Percentiles rank a stretch among this genome's conserved stretches.
phyloP scores from a whole-genome alignment of 306 rosid genomes.

The Adenanthera pavonina region DNA sequence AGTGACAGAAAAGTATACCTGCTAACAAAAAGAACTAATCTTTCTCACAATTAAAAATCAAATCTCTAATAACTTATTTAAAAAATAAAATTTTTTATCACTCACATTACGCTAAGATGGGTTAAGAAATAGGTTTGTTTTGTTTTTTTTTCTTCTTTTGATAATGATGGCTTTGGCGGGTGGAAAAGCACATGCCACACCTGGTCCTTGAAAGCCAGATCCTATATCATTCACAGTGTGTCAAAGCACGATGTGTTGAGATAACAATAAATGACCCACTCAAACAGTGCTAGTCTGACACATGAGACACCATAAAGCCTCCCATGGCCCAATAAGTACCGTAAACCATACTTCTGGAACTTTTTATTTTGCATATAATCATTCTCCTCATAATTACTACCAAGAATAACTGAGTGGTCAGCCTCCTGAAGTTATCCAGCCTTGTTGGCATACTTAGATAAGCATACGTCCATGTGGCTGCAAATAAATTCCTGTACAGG shows the following conservation, averaged over 20 bases:
- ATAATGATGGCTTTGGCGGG: no score
- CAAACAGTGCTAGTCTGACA: neutral
- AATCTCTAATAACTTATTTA: no score
- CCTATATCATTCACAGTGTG: neutral
- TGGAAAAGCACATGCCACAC: neutral
- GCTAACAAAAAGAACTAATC: no score
- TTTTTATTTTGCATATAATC: neutral
- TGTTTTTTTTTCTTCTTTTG: no score
- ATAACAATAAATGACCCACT: slow-evolving; percentile 1
- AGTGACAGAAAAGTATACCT: no score
- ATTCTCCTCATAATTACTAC: slow-evolving; percentile 5
- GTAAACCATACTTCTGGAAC: neutral
- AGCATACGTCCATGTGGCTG: slow-evolving; percentile 15
- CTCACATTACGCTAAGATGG: no score
- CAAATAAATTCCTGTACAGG: slow-evolving; percentile 9
- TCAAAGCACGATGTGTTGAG: neutral
- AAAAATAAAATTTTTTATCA: no score
- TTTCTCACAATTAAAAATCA: no score
- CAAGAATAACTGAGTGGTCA: neutral
- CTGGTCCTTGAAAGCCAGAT: neutral
- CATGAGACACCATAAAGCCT: neutral
- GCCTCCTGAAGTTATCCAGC: slow-evolving; percentile 7
- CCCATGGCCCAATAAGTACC: neutral
- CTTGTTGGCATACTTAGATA: neutral
- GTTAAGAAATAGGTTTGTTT: no score